Conservation (phyloP, 257 asterid species). For the Primulina eburnea region DNA sequence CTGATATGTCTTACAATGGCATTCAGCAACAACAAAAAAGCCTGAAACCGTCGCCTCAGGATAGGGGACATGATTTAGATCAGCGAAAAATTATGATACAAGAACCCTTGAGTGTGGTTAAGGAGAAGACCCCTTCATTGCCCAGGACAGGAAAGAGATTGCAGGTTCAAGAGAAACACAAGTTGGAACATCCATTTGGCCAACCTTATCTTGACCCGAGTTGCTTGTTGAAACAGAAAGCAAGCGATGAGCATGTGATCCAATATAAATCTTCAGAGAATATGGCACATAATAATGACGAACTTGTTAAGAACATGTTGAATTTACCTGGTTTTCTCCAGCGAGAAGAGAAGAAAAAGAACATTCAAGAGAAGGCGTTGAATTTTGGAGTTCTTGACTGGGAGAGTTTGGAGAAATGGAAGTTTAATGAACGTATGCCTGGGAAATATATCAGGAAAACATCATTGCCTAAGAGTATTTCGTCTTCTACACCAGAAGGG, state of each 20-base stretch:
- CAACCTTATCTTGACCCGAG: conserved; percentile 36
- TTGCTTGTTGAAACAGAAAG: conserved; percentile 27
- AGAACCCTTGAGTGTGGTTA: conserved; percentile 24
- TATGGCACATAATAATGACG: conserved; percentile 46
- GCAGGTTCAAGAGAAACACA: conserved; percentile 30
- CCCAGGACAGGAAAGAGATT: conserved; percentile 27
- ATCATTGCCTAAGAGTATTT: conserved; percentile 29
- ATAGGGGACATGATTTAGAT: conserved; percentile 39
- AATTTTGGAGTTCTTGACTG: conserved; percentile 95
- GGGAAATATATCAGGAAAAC: conserved; percentile 41
- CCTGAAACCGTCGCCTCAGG: conserved; percentile 30
- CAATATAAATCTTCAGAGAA: conserved; percentile 35
- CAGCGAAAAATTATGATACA: conserved; percentile 27
- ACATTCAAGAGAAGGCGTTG: conserved; percentile 72
- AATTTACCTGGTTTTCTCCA: conserved; percentile 82
- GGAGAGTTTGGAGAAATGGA: conserved; percentile 83
- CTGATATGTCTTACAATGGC: conserved; percentile 32
- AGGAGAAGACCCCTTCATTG: conserved; percentile 30
- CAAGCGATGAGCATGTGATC: conserved; percentile 25
- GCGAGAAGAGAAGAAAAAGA: conserved; percentile 53
- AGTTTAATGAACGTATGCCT: conserved; percentile 74
- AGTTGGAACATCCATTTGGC: conserved; percentile 39
- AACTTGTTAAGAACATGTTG: conserved; percentile 90
- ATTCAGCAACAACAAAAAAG: conserved; percentile 30
- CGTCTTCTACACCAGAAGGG: conserved; percentile 35